Percentiles rank a stretch among this genome's conserved stretches.
Conservation (phyloP, 202 grass and related monocot genomes). For the Hordeum pubiflorum region DNA sequence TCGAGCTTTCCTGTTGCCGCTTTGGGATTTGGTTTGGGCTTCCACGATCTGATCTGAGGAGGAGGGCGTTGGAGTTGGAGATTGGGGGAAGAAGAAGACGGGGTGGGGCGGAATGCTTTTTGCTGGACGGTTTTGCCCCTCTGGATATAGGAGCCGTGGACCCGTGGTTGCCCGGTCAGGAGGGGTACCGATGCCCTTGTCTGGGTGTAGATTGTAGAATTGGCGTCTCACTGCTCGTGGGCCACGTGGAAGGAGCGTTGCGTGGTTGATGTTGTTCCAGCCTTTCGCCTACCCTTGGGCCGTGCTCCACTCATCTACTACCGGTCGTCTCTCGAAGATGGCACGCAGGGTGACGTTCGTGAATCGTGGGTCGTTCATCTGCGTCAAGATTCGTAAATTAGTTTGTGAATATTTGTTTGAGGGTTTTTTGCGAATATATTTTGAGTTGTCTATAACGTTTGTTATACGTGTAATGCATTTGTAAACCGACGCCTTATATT, state of each 20-base stretch:
- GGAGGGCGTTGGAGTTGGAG: constrained; percentile 2
- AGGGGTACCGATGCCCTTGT: not conserved
- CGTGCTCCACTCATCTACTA: not conserved
- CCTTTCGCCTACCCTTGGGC: not conserved
- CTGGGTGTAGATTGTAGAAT: not conserved
- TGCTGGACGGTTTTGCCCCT: constrained; percentile 32
- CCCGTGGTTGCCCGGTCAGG: not conserved
- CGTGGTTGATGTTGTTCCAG: not conserved
- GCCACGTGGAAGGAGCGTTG: not conserved
- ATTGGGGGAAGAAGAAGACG: constrained; percentile 12
- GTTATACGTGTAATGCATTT: too few species aligned
- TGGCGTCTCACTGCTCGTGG: not conserved
- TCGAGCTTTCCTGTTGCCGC: not conserved
- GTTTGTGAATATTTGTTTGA: too few species aligned
- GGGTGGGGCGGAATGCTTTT: not conserved
- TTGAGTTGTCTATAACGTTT: too few species aligned
- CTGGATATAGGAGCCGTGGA: too few species aligned
- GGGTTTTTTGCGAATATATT: too few species aligned
- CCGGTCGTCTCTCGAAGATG: too few species aligned
- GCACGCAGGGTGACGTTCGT: too few species aligned
- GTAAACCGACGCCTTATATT: too few species aligned
- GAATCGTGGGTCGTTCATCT: too few species aligned
- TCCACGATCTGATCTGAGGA: constrained; percentile 34
- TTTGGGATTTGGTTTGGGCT: not conserved
- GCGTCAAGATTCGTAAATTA: too few species aligned